Evolutionary conservation across 257 asterid species (phyloP).

Genomic region (Ehretia macrophylla): DNA sequence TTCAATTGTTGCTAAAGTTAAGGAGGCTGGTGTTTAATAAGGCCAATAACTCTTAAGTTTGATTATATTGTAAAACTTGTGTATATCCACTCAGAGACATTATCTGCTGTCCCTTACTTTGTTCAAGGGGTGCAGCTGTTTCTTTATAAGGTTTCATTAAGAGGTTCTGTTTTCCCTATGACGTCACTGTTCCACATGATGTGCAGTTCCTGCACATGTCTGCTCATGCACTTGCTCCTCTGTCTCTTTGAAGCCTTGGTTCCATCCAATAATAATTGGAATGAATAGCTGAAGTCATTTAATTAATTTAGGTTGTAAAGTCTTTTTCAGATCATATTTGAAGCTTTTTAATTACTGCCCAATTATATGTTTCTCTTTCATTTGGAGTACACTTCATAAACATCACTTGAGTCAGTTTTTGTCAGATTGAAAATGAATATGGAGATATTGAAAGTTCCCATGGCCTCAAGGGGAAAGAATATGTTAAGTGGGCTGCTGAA

Average conservation of each 20-base stretch:
- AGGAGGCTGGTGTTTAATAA: constrained; percentile 2
- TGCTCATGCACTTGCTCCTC: neutral
- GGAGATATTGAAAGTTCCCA: constrained; percentile 78
- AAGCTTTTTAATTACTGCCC: neutral
- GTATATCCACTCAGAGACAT: too few relatives aligned
- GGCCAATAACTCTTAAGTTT: neutral
- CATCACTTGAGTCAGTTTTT: constrained; percentile 7
- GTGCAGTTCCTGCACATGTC: neutral
- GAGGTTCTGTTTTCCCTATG: neutral
- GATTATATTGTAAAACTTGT: too few relatives aligned
- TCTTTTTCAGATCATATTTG: neutral
- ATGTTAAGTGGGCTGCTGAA: constrained; percentile 87
- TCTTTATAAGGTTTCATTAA: neutral
- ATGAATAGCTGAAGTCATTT: neutral
- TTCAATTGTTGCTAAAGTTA: constrained; percentile 7
- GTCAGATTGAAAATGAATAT: constrained; percentile 92
- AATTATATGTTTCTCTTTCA: neutral
- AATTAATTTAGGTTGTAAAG: neutral
- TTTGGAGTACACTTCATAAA: neutral
- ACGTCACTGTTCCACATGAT: neutral
- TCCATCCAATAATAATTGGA: neutral
- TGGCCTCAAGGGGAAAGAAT: constrained; percentile 65
- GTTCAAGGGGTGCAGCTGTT: neutral
- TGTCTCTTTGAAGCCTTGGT: too few relatives aligned
- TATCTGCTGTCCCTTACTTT: too few relatives aligned